Evolutionary conservation across 2,329 filamentous ascomycete genomes (phyloP).

Genomic region (Apiospora hydei): DNA sequence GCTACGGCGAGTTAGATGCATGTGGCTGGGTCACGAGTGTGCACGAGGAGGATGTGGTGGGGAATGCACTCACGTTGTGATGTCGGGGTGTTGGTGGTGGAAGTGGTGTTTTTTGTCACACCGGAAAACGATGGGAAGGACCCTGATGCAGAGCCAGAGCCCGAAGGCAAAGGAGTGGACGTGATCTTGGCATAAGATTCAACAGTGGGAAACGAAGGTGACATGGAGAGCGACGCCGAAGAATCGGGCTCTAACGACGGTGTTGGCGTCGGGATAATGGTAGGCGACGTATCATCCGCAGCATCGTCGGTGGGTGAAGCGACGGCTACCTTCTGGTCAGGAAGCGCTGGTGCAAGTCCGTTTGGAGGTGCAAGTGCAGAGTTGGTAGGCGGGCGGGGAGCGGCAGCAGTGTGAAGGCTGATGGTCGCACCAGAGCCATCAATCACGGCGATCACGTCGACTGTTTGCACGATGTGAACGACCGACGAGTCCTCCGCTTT

Average conservation of each 20-base stretch:
- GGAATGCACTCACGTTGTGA: slow-evolving; percentile 22
- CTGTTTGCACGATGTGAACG: slow-evolving; percentile 60
- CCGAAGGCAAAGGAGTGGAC: slow-evolving; percentile 27
- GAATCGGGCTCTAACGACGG: slow-evolving; percentile 27
- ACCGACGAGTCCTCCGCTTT: slow-evolving; percentile 37
- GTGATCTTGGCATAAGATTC: slow-evolving; percentile 29
- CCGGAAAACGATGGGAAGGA: slow-evolving; percentile 27
- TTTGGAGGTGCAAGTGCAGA: slow-evolving; percentile 39
- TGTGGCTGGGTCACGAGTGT: not conserved
- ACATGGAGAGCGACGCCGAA: slow-evolving; percentile 26
- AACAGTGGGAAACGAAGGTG: slow-evolving; percentile 29
- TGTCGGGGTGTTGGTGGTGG: not conserved
- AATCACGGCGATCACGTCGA: slow-evolving; percentile 62
- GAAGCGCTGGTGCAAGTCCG: not conserved
- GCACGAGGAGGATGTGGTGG: not conserved
- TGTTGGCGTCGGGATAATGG: slow-evolving; percentile 25
- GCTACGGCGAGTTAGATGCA: not conserved
- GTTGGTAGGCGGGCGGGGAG: slow-evolving; percentile 46
- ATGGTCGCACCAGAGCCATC: slow-evolving; percentile 56
- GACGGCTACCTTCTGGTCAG: slow-evolving; percentile 10
- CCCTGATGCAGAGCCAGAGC: slow-evolving; percentile 12
- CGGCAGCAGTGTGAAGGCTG: slow-evolving; percentile 50
- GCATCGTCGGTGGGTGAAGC: slow-evolving; percentile 27
- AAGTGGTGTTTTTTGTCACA: slow-evolving; percentile 20
- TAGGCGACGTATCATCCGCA: slow-evolving; percentile 1